Base-by-base conservation (phyloP, 108 stramenopile species). In the Pseudonitzschia multiseries region DNA sequence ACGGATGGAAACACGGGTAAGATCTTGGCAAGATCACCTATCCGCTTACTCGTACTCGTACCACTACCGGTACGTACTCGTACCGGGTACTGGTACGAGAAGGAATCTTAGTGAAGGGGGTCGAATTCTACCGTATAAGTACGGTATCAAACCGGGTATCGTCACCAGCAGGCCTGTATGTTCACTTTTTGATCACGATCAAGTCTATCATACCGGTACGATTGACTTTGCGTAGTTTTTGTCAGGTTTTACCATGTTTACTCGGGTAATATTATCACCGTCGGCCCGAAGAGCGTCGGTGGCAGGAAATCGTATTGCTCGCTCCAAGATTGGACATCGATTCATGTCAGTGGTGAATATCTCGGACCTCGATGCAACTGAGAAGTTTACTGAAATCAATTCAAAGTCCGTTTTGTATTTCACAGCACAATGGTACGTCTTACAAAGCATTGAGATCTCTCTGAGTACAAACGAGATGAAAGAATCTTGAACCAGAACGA, bases 321-420 rank as follows among this genome's bases (percentile, higher is more conserved):
- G 61, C 32, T n/a, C 54, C 54, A 26, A 26, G 12, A 22, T 56
- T 10, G 33, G 41, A 24, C 69, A 60, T 40, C 51, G 87, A 83
- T 86, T 71, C 64, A 86, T 90, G 85, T 86, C 92, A 9, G 86
- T 93, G 28, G 78, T 81, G 63, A 79, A 73, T 33, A 76, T 93
- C 41, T 70, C 76, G 41, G 88, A 89, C 72, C 53, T 43, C 32
- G 85, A 84, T 28, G 87, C 86, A 0, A 88, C 89, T n/a, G 78
- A 87, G 27, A 88, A 90, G 44, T 93, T 93, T 60, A 83, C 73
- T 27, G 72, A 77, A 59, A 57, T 89, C 46, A 88, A 93, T 43
- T 33, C 70, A 43, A 87, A 90, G 77, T 82, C 85, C 8, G 75
- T 93, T 31, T 48, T 90, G 65, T 93, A 93, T 77, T 93, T 93